Percentiles rank a stretch among this genome's conserved stretches.
Evolutionary conservation across 495 filamentous ascomycete genomes (phyloP).

Genomic region (Xylaria curta): DNA sequence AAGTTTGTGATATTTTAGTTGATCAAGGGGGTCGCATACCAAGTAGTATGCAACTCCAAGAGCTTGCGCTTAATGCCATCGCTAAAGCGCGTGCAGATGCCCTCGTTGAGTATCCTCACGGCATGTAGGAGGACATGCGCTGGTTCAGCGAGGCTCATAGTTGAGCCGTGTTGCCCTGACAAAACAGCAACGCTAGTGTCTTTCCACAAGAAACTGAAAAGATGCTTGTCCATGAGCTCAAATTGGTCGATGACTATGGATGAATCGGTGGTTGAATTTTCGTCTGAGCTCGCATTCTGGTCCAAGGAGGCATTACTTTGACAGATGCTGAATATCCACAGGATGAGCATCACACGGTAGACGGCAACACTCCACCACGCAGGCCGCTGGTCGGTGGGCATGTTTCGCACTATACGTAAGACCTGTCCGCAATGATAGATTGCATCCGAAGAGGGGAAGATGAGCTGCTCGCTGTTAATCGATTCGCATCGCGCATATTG

Average conservation of each 20-base stretch:
- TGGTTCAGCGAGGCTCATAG: slow-evolving; percentile 45
- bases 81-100: slow-evolving; percentile 46
- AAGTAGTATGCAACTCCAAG: slow-evolving; percentile 32
- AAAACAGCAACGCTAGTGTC: slow-evolving; percentile 48
- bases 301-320: slow-evolving; percentile 31
- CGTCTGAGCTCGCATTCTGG: slow-evolving; percentile 39
- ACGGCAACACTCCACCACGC: slow-evolving; percentile 62
- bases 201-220: slow-evolving; percentile 49
- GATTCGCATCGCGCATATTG: slow-evolving; percentile 60
- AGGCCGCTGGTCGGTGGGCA: slow-evolving; percentile 52
- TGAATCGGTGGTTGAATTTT: slow-evolving; percentile 29
- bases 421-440: slow-evolving; percentile 68
- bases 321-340: slow-evolving; percentile 55
- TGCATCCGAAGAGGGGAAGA: slow-evolving; percentile 61
- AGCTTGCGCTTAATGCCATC: slow-evolving; percentile 58
- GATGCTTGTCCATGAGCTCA: slow-evolving; percentile 43
- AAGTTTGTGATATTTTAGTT: not conserved
- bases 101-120: slow-evolving; percentile 52
- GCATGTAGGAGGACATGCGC: slow-evolving; percentile 51
- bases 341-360: slow-evolving; percentile 58
- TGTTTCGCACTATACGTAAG: slow-evolving; percentile 54
- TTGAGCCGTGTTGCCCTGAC: slow-evolving; percentile 37
- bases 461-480: slow-evolving; percentile 54
- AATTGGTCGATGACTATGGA: slow-evolving; percentile 50
- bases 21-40: not conserved